Conservation (phyloP, 345 rosid genomes). For the Salix dunnii region DNA sequence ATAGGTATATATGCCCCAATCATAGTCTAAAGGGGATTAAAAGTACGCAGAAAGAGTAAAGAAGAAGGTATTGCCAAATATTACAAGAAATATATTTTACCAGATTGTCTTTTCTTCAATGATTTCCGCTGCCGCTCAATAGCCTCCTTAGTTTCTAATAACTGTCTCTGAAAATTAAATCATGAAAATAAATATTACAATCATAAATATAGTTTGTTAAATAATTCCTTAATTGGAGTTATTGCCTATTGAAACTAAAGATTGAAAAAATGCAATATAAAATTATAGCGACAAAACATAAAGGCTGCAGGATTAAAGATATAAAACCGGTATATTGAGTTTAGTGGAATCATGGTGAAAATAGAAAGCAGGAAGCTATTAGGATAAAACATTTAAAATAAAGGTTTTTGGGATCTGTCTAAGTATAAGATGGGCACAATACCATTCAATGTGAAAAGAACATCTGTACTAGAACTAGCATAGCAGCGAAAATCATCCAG, state of each 20-base stretch:
- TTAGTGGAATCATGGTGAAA: background rate
- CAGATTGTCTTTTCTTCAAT: conserved; percentile 86
- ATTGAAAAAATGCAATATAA: too few relatives aligned
- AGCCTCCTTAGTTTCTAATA: conserved; percentile 91
- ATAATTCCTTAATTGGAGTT: background rate
- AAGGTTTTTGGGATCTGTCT: too few relatives aligned
- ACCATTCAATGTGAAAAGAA: background rate
- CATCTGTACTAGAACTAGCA: background rate
- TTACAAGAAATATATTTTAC: conserved; percentile 30
- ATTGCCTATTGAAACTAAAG: background rate
- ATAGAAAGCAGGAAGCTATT: background rate
- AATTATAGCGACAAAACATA: background rate
- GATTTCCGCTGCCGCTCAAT: conserved; percentile 90
- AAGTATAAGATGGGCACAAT: background rate
- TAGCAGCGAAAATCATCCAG: background rate
- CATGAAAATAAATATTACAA: background rate
- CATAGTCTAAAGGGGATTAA: background rate
- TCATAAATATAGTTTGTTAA: background rate
- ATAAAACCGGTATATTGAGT: background rate
- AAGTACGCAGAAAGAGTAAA: background rate
- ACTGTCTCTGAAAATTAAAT: conserved; percentile 50
- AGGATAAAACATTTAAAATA: too few relatives aligned
- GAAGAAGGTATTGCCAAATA: background rate
- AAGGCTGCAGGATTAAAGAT: background rate
- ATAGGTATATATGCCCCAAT: background rate